These are phyloP conservation scores for Ettlia oleoabundans DNA, from an alignment of 139 green algal genomes.

Conservation along the genomic window DNA sequence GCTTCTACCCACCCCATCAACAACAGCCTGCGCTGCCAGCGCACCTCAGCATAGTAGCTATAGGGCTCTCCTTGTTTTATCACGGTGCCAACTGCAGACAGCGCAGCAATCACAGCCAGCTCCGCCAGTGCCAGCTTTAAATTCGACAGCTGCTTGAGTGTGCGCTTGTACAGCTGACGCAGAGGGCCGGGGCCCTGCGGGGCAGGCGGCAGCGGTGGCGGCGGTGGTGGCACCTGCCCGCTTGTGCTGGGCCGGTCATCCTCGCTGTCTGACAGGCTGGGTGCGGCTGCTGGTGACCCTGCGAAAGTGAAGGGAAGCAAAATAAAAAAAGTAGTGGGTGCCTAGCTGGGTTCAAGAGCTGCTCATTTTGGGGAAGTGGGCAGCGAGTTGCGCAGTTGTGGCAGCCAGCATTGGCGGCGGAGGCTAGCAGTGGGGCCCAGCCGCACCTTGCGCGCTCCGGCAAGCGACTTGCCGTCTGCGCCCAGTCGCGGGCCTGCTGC, in stretches of 20 bases:
- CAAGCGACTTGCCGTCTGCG: background rate
- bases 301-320: no score
- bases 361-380: background rate
- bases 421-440: no score
- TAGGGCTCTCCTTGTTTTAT: conserved; percentile 90
- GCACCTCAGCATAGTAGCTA: conserved; percentile 75
- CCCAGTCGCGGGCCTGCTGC: background rate
- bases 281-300: background rate
- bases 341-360: no score
- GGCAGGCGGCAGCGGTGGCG: background rate
- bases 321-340: no score
- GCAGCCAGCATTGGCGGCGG: no score
- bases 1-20: background rate
- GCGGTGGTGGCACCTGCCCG: background rate
- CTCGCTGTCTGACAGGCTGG: conserved; percentile 5
- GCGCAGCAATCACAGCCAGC: conserved; percentile 79
- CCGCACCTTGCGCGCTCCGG: background rate
- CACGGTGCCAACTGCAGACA: conserved; percentile 92
- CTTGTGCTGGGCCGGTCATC: background rate
- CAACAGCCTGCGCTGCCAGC: conserved; percentile 29
- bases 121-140: conserved; percentile 89
- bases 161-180: conserved; percentile 40
- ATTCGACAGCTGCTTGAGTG: conserved; percentile 75
- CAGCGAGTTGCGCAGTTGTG: background rate
- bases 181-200: conserved; percentile 8